Percentiles rank a stretch among this genome's conserved stretches.
phyloP scores from a whole-genome alignment of 192 early-diverging fungal genomes.

The Backusella liffmaniae region DNA sequence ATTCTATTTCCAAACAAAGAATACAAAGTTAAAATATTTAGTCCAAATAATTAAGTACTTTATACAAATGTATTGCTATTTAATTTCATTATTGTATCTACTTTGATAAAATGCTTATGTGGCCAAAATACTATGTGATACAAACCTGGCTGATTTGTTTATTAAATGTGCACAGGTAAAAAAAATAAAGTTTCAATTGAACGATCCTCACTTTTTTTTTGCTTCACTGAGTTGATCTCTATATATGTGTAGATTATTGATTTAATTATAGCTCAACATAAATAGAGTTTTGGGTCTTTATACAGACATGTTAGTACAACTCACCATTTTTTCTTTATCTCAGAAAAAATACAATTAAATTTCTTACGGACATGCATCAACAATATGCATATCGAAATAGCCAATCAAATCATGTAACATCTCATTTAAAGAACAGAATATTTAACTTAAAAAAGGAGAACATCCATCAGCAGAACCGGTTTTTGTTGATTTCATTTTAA shows the following conservation, averaged over 20 bases:
- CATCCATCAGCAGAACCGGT: background rate
- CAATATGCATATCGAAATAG: background rate
- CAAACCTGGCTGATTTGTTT: background rate
- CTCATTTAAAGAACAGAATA: background rate
- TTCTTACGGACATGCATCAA: background rate
- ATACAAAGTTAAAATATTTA: background rate
- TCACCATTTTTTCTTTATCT: background rate
- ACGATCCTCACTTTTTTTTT: background rate
- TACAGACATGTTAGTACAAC: too few species aligned
- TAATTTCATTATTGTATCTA: background rate
- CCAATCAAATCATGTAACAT: constrained; percentile 5
- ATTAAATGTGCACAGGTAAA: background rate
- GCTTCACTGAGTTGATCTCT: background rate
- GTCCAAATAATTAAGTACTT: background rate
- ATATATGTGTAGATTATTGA: background rate
- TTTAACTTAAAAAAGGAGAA: background rate
- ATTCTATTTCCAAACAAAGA: background rate
- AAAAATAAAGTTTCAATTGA: too few species aligned
- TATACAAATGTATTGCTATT: background rate
- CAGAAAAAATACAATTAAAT: background rate
- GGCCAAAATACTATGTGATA: background rate
- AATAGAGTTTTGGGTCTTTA: background rate
- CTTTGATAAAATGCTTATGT: background rate
- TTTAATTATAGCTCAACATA: background rate
- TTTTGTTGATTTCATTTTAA: background rate